These are phyloP conservation scores for Malassezia obtusa DNA, from an alignment of 1,284 basidiomycete species.

Conservation along the genomic window DNA sequence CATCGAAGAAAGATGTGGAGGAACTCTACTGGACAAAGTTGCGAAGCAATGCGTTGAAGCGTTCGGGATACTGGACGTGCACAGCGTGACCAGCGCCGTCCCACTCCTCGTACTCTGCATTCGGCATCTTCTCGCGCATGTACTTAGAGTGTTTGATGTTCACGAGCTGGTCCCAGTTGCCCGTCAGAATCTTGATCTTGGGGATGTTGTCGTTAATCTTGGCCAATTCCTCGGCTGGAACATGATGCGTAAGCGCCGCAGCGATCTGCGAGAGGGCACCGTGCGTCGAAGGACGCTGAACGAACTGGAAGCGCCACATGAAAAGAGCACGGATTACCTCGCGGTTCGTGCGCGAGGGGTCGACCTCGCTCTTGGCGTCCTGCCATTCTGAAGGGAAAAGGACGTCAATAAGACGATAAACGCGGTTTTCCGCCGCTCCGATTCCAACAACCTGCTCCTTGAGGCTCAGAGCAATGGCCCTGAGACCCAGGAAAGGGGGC, in stretches of 20 bases:
- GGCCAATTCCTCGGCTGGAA: constrained; percentile 55
- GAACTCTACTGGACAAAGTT: not conserved
- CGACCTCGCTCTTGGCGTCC: constrained; percentile 36
- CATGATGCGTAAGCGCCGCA: constrained; percentile 62
- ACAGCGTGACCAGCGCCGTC: constrained; percentile 62
- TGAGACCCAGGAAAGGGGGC: constrained; percentile 34
- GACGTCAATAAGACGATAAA: constrained; percentile 57
- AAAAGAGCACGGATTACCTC: constrained; percentile 48
- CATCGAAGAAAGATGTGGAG: constrained; percentile 1
- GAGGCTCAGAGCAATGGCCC: constrained; percentile 41
- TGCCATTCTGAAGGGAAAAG: constrained; percentile 59
- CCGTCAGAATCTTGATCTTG: constrained; percentile 61
- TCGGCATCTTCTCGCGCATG: constrained; percentile 59
- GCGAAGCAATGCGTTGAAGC: constrained; percentile 24
- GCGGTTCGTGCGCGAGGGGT: constrained; percentile 23
- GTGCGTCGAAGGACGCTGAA: constrained; percentile 57
- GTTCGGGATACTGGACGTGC: constrained; percentile 52
- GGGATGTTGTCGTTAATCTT: constrained; percentile 57
- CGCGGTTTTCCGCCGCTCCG: constrained; percentile 53
- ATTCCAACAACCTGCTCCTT: constrained; percentile 39
- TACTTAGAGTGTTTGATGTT: constrained; percentile 55
- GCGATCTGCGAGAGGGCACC: constrained; percentile 67
- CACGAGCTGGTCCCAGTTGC: constrained; percentile 63
- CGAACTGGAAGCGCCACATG: constrained; percentile 55
- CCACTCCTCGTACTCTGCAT: constrained; percentile 62